Percentiles rank a stretch among this genome's conserved stretches.
Conservation (phyloP, 768 basidiomycete genomes). For the Russula earlei region DNA sequence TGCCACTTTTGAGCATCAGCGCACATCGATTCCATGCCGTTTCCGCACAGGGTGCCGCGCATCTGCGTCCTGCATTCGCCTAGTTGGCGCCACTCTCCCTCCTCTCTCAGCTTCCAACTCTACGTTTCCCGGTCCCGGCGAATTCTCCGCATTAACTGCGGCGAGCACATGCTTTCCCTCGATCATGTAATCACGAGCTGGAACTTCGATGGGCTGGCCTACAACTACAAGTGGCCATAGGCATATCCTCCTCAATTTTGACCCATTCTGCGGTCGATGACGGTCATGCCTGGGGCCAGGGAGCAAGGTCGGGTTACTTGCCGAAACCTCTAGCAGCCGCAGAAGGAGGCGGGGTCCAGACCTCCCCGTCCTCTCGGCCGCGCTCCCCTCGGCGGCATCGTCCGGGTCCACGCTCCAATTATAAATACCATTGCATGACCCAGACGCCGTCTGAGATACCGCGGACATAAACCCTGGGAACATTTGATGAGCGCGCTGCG, state of each 20-base stretch:
- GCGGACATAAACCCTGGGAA: neutral
- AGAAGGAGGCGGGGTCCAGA: neutral
- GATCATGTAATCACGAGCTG: neutral
- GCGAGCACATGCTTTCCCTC: neutral
- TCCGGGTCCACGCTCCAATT: neutral
- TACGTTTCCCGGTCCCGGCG: slow-evolving; percentile 6
- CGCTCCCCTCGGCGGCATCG: slow-evolving; percentile 1
- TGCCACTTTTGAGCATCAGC: neutral
- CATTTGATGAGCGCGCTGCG: slow-evolving; percentile 7
- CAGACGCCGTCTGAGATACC: neutral
- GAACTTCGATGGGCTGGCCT: too few relatives aligned
- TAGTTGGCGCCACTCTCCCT: neutral
- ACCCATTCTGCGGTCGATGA: neutral
- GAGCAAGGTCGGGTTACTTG: neutral
- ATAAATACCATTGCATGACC: neutral
- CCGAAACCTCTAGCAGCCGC: neutral
- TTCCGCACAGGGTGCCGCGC: slow-evolving; percentile 1
- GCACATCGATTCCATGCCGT: slow-evolving; percentile 3
- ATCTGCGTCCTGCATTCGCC: neutral
- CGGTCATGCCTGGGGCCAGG: neutral
- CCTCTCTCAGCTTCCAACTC: neutral
- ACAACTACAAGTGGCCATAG: neutral
- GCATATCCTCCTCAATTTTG: neutral
- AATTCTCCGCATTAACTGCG: neutral
- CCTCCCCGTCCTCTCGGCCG: neutral